These are phyloP conservation scores for Pyricularia sp. DNA, from an alignment of 2,329 filamentous ascomycete species.

Conservation along the genomic window DNA sequence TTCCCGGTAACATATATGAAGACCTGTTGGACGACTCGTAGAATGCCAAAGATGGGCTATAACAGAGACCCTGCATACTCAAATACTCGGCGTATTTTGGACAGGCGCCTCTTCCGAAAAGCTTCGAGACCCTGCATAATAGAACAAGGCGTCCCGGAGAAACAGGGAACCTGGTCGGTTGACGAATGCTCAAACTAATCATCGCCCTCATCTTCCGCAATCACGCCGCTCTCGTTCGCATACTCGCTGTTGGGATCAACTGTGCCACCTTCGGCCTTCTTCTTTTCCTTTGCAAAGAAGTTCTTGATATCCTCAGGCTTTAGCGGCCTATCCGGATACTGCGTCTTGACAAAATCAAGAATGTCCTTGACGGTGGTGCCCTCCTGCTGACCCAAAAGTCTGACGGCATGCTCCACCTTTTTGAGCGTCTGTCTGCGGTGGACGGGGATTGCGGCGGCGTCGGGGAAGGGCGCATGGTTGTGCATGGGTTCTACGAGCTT, in stretches of 20 bases:
- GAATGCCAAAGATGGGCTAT: too few species aligned
- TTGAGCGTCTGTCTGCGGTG: not conserved
- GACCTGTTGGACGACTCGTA: too few species aligned
- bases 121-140: not conserved
- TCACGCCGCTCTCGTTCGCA: not conserved
- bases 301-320: not conserved
- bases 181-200: not conserved
- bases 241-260: not conserved
- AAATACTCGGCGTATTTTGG: too few species aligned
- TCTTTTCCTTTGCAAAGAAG: not conserved
- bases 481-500: not conserved
- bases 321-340: not conserved
- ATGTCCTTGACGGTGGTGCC: not conserved
- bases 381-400: not conserved
- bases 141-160: not conserved
- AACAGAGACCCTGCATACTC: too few species aligned
- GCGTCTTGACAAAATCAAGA: not conserved
- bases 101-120: too few species aligned
- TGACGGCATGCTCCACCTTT: not conserved
- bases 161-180: not conserved
- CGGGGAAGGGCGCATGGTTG: not conserved
- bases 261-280: not conserved
- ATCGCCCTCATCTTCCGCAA: not conserved
- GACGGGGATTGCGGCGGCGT: not conserved
- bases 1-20: too few species aligned